Conservation (phyloP, 1,284 basidiomycete species). For the Butyriboletus regius region DNA sequence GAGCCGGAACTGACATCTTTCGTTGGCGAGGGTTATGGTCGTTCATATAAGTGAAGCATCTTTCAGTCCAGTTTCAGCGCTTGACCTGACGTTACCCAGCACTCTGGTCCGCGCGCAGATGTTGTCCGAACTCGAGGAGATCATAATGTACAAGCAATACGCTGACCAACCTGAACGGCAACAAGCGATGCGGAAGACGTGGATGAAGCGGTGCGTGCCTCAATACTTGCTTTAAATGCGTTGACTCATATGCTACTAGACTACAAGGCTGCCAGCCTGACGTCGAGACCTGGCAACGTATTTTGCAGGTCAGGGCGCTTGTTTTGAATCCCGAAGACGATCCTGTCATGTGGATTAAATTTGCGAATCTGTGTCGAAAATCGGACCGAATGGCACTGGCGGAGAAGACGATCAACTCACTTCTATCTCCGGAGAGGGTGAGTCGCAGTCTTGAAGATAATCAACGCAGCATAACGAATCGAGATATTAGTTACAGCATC, state of each 20-base stretch:
- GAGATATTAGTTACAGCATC: slow-evolving; percentile 32
- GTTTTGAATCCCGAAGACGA: slow-evolving; percentile 92
- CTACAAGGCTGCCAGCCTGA: slow-evolving; percentile 95
- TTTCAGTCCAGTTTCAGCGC: not conserved
- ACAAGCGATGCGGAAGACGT: slow-evolving; percentile 78
- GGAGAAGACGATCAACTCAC: slow-evolving; percentile 93
- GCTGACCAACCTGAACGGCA: slow-evolving; percentile 91
- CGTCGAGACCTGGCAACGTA: slow-evolving; percentile 98
- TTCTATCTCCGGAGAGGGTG: slow-evolving; percentile 66
- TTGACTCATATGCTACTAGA: slow-evolving; percentile 36
- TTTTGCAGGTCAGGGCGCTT: slow-evolving; percentile 90
- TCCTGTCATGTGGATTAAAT: slow-evolving; percentile 95
- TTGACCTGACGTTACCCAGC: slow-evolving; percentile 38
- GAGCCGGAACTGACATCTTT: slow-evolving; percentile 89
- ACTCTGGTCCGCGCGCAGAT: slow-evolving; percentile 97
- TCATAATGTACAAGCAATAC: slow-evolving; percentile 91
- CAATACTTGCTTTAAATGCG: not conserved
- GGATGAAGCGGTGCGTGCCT: slow-evolving; percentile 76
- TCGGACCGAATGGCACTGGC: slow-evolving; percentile 82
- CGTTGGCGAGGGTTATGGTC: slow-evolving; percentile 91
- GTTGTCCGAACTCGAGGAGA: slow-evolving; percentile 97
- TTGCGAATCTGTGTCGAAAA: slow-evolving; percentile 82
- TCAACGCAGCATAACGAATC: slow-evolving; percentile 3
- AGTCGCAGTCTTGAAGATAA: slow-evolving; percentile 7
- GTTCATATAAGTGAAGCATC: slow-evolving; percentile 80